Evolutionary conservation across 257 asterid species (phyloP), one percentile per base, ranked within the genome.

Genomic region (Petunia secreta): DNA sequence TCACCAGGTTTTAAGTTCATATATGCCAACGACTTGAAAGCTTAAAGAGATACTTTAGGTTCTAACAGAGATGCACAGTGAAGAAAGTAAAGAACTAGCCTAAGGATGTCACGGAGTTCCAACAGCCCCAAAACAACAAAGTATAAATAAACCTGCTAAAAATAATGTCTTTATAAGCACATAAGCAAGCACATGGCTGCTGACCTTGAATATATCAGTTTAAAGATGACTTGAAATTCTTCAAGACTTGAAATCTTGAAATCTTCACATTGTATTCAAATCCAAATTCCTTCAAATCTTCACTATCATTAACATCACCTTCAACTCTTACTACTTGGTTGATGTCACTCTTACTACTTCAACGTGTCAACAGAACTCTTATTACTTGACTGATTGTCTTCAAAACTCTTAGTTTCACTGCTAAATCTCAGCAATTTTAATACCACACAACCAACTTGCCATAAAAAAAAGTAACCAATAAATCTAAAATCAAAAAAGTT

Each of bases 131-230:
- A 8, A 60, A 25, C 43, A 71, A 55, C 62, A 73, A 48, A 73
- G n/a, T 11, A 48, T 16, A 81, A 84, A 74, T 69, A 82, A 83
- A 79, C 83, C 86, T 87, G 85, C 74, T 39, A 88, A 86, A 80
- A 90, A 84, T 83, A 87, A 84, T 86, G 88, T 82, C 95, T 81
- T 81, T 83, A 82, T 87, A 92, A 85, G 88, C 86, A 82, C 92
- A 89, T 86, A 90, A 89, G 88, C 93, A 91, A 93, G 91, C 98
- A 89, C 97, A 88, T 85, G 86, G 89, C 93, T 86, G 97, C 98
- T 93, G 93, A 88, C 91, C 91, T 88, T 88, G 85, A 37, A 59
- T 75, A 77, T 79, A 76, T 80, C 84, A 86, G 82, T 84, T 84
- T 83, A 78, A 88, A 88, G 89, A 83, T 79, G 87, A 87, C 89